Base-by-base conservation (phyloP, 805 yeast genomes). In the Diddensiella caesifluorescens region DNA sequence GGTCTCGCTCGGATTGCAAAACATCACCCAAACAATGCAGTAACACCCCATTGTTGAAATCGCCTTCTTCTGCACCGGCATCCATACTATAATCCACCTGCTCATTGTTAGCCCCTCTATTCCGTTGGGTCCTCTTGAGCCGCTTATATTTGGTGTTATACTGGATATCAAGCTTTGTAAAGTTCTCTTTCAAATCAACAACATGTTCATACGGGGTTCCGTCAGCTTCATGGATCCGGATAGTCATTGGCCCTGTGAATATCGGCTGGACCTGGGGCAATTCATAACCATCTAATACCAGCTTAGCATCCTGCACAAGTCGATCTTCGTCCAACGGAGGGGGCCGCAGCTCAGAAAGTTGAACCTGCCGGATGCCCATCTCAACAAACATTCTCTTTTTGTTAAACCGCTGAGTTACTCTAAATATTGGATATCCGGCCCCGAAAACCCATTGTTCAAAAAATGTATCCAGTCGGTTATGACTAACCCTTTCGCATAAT, bases 151-250 rank as follows among this genome's bases (percentile, higher is more conserved):
- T 90, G 4, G 97, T 87, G 62, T 92, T 92, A 64, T 92, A 92
- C 57, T 87, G 97, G 36, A 92, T 87, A 56, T 92, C 98, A 34
- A 92, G 68, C 56, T 85, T 87, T 0, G 95, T 85, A 51, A 80
- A 78, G 1, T 79, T 75, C 33, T 90, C 97, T 53, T 87, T 85
- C 39, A 92, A 67, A 50, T 87, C 94, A 18, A 92, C 95, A 36
- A 92, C 90, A 60, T 92, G 99, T 56, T 92, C 99, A 57, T 92
- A 92, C 0, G 99, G 98, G 0, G 97, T 87, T 5, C 98, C 98
- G 61, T 92, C 97, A 0, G 96, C 94, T 57, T 92, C 99, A 59
- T 92, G 98, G 27, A 92, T 89, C 55, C 98, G 70, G 27, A 92
- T 85, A 0, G 99, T 92, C 84, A 92, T 86, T 0, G 97, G 96